Conservation (phyloP, 441 rosid species). For the California macrophylla region DNA sequence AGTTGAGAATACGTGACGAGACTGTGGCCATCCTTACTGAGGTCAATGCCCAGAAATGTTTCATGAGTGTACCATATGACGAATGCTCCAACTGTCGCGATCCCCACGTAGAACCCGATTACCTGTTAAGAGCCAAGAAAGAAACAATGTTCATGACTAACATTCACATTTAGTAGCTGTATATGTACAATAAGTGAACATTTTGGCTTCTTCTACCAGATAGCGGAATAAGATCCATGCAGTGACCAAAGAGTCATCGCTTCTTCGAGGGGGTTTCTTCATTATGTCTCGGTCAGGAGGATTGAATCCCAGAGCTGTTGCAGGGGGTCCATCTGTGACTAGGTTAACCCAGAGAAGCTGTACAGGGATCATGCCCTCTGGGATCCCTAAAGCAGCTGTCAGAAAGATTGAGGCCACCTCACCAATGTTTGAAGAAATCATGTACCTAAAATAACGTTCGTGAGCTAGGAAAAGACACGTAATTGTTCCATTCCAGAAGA, state of each 20-base stretch:
- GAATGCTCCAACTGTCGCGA: conserved; percentile 36
- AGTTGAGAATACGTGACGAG: conserved; percentile 35
- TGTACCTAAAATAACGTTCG: conserved; percentile 25
- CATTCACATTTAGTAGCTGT: neutral
- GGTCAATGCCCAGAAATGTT: conserved; percentile 36
- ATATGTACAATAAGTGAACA: too few relatives aligned
- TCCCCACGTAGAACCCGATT: conserved; percentile 37
- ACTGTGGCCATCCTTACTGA: conserved; percentile 34
- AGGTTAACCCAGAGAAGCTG: conserved; percentile 50
- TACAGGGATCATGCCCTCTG: conserved; percentile 40
- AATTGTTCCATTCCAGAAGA: neutral
- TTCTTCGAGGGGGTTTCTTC: conserved; percentile 43
- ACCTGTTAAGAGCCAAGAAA: conserved; percentile 18
- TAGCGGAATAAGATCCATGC: conserved; percentile 44
- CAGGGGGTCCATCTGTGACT: conserved; percentile 48
- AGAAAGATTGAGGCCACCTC: conserved; percentile 43
- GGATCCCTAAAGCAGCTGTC: conserved; percentile 42
- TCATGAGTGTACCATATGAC: conserved; percentile 36
- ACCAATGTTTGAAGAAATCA: conserved; percentile 45
- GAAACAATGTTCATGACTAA: neutral
- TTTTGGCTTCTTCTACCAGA: conserved; percentile 23
- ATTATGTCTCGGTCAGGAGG: conserved; percentile 41
- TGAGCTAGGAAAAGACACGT: neutral
- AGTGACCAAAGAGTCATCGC: conserved; percentile 34
- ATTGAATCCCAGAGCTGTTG: conserved; percentile 43